A percentile compares a stretch with the other conserved stretches of the same genome.
Evolutionary conservation across 306 rosid species (phyloP).

Genomic region (Styphnolobium japonicum): DNA sequence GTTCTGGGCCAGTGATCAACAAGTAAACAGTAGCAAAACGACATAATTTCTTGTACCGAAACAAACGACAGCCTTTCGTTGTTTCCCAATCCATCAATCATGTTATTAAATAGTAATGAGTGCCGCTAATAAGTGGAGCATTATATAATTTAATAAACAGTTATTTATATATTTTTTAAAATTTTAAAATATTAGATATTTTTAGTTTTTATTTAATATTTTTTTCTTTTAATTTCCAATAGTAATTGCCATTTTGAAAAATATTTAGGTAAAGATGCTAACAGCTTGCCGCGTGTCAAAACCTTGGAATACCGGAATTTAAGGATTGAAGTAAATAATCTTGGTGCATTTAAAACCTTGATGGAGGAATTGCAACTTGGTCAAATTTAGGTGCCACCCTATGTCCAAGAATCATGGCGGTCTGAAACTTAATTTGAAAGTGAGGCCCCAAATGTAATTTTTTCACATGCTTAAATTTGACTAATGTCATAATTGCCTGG

Average conservation of each 20-base stretch:
- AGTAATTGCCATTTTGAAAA: background rate
- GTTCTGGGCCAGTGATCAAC: background rate
- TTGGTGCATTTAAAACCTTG: background rate
- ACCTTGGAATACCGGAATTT: background rate
- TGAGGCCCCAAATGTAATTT: background rate
- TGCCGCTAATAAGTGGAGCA: too few relatives aligned
- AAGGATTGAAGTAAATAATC: background rate
- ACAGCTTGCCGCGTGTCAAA: background rate
- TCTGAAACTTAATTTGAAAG: background rate
- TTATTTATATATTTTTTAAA: too few relatives aligned
- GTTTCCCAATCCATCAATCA: too few relatives aligned
- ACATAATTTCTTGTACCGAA: background rate
- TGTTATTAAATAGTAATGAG: too few relatives aligned
- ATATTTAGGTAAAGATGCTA: background rate
- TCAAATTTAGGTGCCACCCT: slow-evolving; percentile 28
- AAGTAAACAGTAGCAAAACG: background rate
- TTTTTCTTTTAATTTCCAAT: too few relatives aligned
- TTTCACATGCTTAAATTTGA: background rate
- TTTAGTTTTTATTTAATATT: too few relatives aligned
- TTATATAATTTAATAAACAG: too few relatives aligned
- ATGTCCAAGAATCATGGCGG: background rate
- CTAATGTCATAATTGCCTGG: background rate
- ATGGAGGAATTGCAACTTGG: background rate
- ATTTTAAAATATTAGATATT: too few relatives aligned
- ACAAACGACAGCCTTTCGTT: background rate